Evolutionary conservation across 768 basidiomycete species (phyloP), one percentile per base, ranked within the genome.

Genomic region (Tricholoma sp.): DNA sequence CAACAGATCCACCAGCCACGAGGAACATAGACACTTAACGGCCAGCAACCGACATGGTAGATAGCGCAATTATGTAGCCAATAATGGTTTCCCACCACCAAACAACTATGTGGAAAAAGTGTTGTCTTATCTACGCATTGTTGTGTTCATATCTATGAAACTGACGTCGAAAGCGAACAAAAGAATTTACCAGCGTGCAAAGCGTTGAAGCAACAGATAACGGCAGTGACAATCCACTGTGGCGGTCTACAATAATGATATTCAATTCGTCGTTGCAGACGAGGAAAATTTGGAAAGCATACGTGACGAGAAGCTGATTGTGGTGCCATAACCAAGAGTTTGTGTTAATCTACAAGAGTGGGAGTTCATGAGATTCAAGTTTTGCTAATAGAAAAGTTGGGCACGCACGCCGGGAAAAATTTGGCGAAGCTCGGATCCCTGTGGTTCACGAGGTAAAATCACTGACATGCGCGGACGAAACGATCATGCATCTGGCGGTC

Each of bases 1-100:
- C 72, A 5, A 70, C 69, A 59, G 80, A 81, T 50, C 85, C 84
- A 52, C 70, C 67, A 0, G 85, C 77, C 83, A 88, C 84, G 31
- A 86, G 71, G 69, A 86, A 86, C 67, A 86, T 68, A 0, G 82
- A 76, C 27, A 86, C 72, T 60, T 87, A 86, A 54, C 85, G 78
- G 1, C 75, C 83, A 0, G 69, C 77, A n/a, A 75, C 75, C 3
- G 68, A 71, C 70, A 76, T 75, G 0, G 84, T 86, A 2, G 78
- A 78, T 18, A 85, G 65, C 1, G 78, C 79, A 57, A 87, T 83
- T 59, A 86, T 80, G 61, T 80, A 86, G 0, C 82, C 86, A 3
- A 83, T 39, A 2, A 86, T 82, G 49, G 78, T 77, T 2, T 72
- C 79, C 83, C 83, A 84, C 83, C n/a, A n/a, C n/a, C n/a, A n/a